Evolutionary conservation across 805 yeast genomes (phyloP), one percentile per base, ranked within the genome.

Genomic region (Wickerhamiella alocasiicola): DNA sequence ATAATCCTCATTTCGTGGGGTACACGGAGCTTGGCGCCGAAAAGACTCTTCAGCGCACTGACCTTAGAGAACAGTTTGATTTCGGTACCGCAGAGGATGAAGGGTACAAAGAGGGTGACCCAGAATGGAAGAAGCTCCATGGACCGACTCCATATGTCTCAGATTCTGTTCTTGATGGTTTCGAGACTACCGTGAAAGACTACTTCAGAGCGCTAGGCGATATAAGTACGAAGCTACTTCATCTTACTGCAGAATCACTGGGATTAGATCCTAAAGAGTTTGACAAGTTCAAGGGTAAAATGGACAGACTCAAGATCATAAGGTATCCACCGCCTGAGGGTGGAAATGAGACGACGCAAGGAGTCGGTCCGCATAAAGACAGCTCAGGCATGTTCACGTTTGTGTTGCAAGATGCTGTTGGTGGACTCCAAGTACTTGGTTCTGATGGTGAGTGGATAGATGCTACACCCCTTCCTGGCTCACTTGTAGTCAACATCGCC

Each of bases 331-430:
- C 70, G 39, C 51, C 46, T 1, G 9, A 16, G 7, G 16, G 37
- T 17, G 35, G 35, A 15, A 35, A 42, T 12, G 29, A 29, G 7
- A 33, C 45, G 6, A 27, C 36, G 7, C 77, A 71, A 49, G 80
- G 79, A 0, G 71, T 67, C 13, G 81, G 81, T 1, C 77, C 80
- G 3, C 84, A 78, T 51, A 66, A 80, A 43, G 85, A 78, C 50
- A 40, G 43, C 15, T 71, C 76, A 3, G 80, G 74, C 41, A 63
- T 76, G 50, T 51, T 76, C 21, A 76, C 81, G 0, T 72, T 65
- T 52, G 72, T 77, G 9, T 70, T 66, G 48, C 81, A 76, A 50
- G 80, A 74, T 9, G 61, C 67, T 42, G 55, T 53, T 3, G 64
- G 71, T 28, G 73, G 78, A 1, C 59, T 74, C 27, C 76, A 74